These are phyloP conservation scores for Chaetomiaceae sp. DNA, from an alignment of 2,329 filamentous ascomycete species.

Conservation along the genomic window DNA sequence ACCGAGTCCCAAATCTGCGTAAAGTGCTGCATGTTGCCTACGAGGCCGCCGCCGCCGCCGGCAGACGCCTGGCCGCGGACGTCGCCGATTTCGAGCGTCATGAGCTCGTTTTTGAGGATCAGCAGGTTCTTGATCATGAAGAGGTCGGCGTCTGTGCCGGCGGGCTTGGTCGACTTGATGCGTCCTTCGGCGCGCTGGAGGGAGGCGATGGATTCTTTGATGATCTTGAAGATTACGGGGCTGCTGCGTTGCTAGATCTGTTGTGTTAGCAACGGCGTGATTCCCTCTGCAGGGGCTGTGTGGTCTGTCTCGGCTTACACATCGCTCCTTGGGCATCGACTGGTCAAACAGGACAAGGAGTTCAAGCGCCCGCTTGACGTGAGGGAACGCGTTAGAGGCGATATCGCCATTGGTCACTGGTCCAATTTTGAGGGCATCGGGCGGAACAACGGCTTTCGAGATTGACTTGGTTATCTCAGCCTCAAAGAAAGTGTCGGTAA, in stretches of 20 bases:
- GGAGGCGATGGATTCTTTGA: slow-evolving; percentile 83
- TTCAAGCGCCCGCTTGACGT: slow-evolving; percentile 55
- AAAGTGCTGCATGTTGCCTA: slow-evolving; percentile 59
- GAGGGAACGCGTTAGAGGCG: slow-evolving; percentile 54
- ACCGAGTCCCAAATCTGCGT: slow-evolving; percentile 62
- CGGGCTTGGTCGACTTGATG: slow-evolving; percentile 52
- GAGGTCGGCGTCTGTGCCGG: slow-evolving; percentile 67
- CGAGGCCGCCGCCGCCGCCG: slow-evolving; percentile 17
- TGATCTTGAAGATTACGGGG: slow-evolving; percentile 62
- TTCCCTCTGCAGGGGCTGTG: too few species aligned
- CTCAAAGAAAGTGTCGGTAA: slow-evolving; percentile 52
- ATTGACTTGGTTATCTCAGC: slow-evolving; percentile 53
- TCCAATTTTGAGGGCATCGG: slow-evolving; percentile 48
- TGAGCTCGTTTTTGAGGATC: slow-evolving; percentile 90
- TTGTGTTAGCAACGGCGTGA: slow-evolving; percentile 12
- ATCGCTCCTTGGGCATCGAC: slow-evolving; percentile 60
- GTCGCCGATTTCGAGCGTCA: slow-evolving; percentile 88
- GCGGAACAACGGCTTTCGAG: slow-evolving; percentile 43
- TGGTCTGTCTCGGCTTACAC: slow-evolving; percentile 40
- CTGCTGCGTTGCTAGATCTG: slow-evolving; percentile 45
- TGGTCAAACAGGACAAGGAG: slow-evolving; percentile 60
- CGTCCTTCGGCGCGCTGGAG: slow-evolving; percentile 71
- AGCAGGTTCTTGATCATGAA: slow-evolving; percentile 95
- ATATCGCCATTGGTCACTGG: slow-evolving; percentile 46
- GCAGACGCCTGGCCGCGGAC: slow-evolving; percentile 36